These are phyloP conservation scores for Citrus australasica DNA, from an alignment of 345 rosid genomes.

Conservation along the genomic window DNA sequence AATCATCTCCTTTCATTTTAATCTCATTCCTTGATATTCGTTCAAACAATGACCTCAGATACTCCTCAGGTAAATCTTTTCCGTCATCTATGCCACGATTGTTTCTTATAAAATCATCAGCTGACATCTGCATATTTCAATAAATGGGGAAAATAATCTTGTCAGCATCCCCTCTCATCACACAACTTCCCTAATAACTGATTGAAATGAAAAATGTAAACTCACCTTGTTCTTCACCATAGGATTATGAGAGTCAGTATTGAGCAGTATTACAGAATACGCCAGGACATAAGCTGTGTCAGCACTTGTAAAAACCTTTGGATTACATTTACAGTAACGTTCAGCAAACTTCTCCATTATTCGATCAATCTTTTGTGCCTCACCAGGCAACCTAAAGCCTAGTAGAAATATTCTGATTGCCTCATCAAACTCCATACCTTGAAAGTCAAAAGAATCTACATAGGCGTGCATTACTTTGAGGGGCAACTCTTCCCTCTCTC, in stretches of 20 bases:
- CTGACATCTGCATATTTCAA: slow-evolving; percentile 80
- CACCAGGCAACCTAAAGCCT: slow-evolving; percentile 98
- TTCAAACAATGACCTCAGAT: slow-evolving; percentile 83
- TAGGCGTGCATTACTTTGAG: slow-evolving; percentile 98
- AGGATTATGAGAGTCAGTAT: slow-evolving; percentile 98
- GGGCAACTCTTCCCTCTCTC: slow-evolving; percentile 94
- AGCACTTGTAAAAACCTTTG: slow-evolving; percentile 88
- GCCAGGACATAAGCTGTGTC: slow-evolving; percentile 99
- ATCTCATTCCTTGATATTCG: slow-evolving; percentile 95
- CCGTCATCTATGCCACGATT: slow-evolving; percentile 99
- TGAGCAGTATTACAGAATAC: slow-evolving; percentile 94
- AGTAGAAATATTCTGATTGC: slow-evolving; percentile 83
- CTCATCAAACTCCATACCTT: slow-evolving; percentile 90
- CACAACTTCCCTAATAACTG: not conserved
- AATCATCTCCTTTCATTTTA: slow-evolving; percentile 93
- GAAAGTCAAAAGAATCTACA: slow-evolving; percentile 91
- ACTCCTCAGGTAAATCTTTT: slow-evolving; percentile 90
- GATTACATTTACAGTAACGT: slow-evolving; percentile 96
- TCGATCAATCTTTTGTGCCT: slow-evolving; percentile 98
- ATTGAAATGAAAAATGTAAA: slow-evolving; percentile 18
- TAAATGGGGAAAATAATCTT: slow-evolving; percentile 5
- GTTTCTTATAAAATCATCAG: slow-evolving; percentile 94
- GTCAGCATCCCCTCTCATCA: slow-evolving; percentile 26
- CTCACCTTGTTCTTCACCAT: slow-evolving; percentile 96
- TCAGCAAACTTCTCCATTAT: slow-evolving; percentile 99